Conservation (phyloP, 495 filamentous ascomycete species). For the Aspergillus funiculosus region DNA sequence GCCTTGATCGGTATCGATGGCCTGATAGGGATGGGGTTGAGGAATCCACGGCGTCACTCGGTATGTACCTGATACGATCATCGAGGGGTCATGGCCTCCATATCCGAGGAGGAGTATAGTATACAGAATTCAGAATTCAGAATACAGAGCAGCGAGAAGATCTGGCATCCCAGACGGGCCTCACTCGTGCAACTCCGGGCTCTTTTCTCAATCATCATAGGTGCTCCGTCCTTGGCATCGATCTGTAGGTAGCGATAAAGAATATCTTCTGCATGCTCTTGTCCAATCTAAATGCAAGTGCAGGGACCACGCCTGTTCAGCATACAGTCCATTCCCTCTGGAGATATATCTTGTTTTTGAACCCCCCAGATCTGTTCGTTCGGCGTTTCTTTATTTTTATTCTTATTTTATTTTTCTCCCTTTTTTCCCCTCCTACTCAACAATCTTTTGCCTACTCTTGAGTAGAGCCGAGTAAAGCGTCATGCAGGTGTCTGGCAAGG, state of each 20-base stretch:
- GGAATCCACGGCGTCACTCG: conserved; percentile 1
- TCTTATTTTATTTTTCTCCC: no score
- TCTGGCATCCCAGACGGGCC: no score
- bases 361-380: conserved; percentile 3
- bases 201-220: background rate
- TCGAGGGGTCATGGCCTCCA: no score
- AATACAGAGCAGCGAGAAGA: background rate
- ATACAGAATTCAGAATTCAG: no score
- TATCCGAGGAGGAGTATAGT: background rate
- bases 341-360: conserved; percentile 8
- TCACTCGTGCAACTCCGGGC: no score
- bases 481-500: conserved; percentile 18
- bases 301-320: conserved; percentile 17
- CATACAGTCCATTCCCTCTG: no score
- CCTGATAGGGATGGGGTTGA: conserved; percentile 8
- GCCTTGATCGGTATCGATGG: conserved; percentile 12
- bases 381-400: conserved; percentile 6
- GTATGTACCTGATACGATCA: no score
- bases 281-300: conserved; percentile 10
- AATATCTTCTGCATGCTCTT: background rate
- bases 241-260: no score
- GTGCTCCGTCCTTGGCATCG: conserved; percentile 2
- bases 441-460: conserved; percentile 16
- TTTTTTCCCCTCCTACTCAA: conserved; percentile 9
- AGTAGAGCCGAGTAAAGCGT: conserved; percentile 21